These are phyloP conservation scores for Phoma sp. DNA, from an alignment of 2,329 filamentous ascomycete species.

Conservation along the genomic window DNA sequence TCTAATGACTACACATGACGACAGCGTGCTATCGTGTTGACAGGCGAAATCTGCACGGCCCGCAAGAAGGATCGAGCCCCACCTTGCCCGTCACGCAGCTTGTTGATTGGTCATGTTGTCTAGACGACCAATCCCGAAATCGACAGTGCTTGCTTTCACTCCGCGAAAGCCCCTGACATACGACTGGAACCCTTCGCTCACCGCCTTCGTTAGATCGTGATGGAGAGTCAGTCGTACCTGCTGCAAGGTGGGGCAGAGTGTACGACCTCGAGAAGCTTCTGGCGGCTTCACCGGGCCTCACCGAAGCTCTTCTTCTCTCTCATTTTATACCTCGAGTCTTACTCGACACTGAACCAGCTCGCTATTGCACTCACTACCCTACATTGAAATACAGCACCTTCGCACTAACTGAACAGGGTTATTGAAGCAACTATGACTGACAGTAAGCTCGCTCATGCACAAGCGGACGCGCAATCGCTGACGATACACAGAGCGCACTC, in stretches of 20 bases:
- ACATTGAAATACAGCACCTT: not conserved
- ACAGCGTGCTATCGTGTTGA: no score
- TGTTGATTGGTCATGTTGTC: conserved; percentile 12
- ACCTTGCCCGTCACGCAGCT: conserved; percentile 35
- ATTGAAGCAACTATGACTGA: conserved; percentile 34
- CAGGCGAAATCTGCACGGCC: not conserved
- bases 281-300: conserved; percentile 34
- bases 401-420: not conserved
- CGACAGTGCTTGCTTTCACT: not conserved
- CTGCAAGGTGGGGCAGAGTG: conserved; percentile 20
- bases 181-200: not conserved
- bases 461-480: conserved; percentile 4
- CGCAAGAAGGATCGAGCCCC: conserved; percentile 20
- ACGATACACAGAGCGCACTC: conserved; percentile 64
- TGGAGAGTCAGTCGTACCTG: conserved; percentile 8
- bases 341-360: not conserved
- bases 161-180: not conserved
- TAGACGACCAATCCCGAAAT: not conserved
- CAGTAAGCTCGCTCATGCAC: conserved; percentile 20
- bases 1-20: no score
- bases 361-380: not conserved
- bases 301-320: conserved; percentile 30
- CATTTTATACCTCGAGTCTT: conserved; percentile 15
- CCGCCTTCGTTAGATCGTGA: not conserved
- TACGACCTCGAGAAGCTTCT: conserved; percentile 43